phyloP scores from a whole-genome alignment of 2,329 filamentous ascomycete genomes.

The Alternaria viburni region DNA sequence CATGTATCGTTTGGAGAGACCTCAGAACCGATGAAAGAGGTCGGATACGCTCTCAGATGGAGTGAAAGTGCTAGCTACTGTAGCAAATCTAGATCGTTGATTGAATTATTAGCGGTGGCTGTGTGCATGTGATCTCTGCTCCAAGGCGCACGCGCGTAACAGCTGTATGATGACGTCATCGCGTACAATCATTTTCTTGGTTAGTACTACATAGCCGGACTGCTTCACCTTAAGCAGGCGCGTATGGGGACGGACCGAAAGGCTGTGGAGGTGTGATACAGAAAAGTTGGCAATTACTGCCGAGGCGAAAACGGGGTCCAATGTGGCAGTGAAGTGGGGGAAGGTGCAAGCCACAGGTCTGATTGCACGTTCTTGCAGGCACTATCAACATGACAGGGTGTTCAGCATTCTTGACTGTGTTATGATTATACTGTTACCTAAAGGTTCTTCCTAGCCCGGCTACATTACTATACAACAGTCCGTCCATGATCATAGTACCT shows the following conservation, averaged over 20 bases:
- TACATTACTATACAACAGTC: not conserved
- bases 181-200: not conserved
- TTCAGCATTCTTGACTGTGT: not conserved
- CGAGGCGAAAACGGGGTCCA: conserved; percentile 1
- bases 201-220: not conserved
- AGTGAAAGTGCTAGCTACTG: not conserved
- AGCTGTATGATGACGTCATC: conserved; percentile 22
- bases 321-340: not conserved
- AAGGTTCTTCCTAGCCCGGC: not conserved
- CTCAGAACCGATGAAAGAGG: too few species aligned
- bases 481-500: not conserved
- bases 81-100: not conserved
- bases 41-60: not conserved
- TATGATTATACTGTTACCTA: not conserved
- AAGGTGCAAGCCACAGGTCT: conserved; percentile 1
- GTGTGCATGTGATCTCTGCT: conserved; percentile 10
- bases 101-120: not conserved
- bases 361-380: not conserved
- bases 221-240: conserved; percentile 2
- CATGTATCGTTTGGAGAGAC: not conserved
- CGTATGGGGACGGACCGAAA: conserved; percentile 15
- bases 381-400: not conserved
- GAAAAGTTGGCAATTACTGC: not conserved
- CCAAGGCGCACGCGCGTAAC: conserved; percentile 12
- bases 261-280: not conserved